Evolutionary conservation across 768 basidiomycete genomes (phyloP), one percentile per base, ranked within the genome.

Genomic region (Pleurotus platypus): DNA sequence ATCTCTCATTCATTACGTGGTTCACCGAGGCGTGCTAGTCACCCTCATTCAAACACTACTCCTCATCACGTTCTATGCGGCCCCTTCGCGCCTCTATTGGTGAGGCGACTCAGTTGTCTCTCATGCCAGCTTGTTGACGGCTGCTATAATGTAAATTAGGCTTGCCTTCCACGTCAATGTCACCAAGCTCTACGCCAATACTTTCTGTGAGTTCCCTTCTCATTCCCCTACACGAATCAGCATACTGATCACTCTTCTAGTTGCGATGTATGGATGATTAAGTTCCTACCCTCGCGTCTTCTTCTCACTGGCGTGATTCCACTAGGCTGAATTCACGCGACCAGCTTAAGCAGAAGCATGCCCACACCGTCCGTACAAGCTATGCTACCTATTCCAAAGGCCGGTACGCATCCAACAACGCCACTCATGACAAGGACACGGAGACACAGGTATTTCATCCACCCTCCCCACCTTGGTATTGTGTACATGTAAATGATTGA

Each of bases 181-280:
- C 9, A 79, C 78, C 5, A 78, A 75, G 47, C 66, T 80, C 6
- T 80, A 80, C 59, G 78, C 75, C 8, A 79, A 79, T 58, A 78
- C 77, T 1, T 79, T 79, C 63, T 79, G 78, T 79, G 55, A 69
- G 78, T 72, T n/a, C 2, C 13, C 83, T 12, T 51, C 54, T 24
- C 16, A 40, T 13, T 26, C 38, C 30, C 35, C 8, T 22, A 4
- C 13, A 39, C 55, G 15, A 49, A 47, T 30, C 49, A 27, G 18
- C 42, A 26, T 49, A 45, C 13, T 15, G 11, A 5, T 18, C 26
- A n/a, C 20, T 16, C 48, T 12, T 37, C n/a, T 53, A 73, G 72
- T 72, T 58, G 72, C 70, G n/a, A 73, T 73, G 70, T 72, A 55
- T 63, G 67, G 16, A 38, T 7, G 38, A 18, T 4, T n/a, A 13